Base-by-base conservation (phyloP, 768 basidiomycete genomes). In the Chalciporus sphaerocephalus region DNA sequence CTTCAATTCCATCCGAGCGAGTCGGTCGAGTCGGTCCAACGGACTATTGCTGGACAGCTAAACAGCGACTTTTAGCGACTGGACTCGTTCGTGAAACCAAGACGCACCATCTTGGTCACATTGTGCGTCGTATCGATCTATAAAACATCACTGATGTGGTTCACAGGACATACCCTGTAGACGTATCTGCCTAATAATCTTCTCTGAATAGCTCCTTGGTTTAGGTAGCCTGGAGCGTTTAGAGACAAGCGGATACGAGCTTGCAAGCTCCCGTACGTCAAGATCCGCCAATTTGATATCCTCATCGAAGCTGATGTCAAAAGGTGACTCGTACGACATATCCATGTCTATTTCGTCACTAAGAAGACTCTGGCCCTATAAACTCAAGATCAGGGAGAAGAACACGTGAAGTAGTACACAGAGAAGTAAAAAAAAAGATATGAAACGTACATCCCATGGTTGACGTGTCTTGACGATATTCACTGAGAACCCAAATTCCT, bases 1-100 rank as follows among this genome's bases (percentile, higher is more conserved):
- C 50, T 63, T 65, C 8, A 63, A 33, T 21, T 63, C 64, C 36
- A 50, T 51, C 23, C 62, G 49, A 2, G 64, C 62, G 40, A 63
- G 37, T 2, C 53, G 54, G 30, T 63, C 61, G 1, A 64, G 59
- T 11, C 62, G 61, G 37, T 64, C 62, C 41, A 64, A 33, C 4
- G 64, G 62, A 46, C 62, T 64, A 23, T 43, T 48, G 2, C 45
- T 49, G 45, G 49, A 32, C 42, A 66, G 24, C 61, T 64, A 40
- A 12, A 38, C 20, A 11, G 38, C 30, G 30, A n/a, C n/a, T 32
- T n/a, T 55, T n/a, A 62, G 56, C 39, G 13, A 5, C 20, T 8
- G 42, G 4, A 36, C 22, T 13, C 30, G 3, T 15, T 32, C 4
- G 15, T n/a, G 13, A n/a, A 20, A 37, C 7, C 11, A 6, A 38